Evolutionary conservation across 2,329 filamentous ascomycete species (phyloP).

Genomic region (Sclerotinia subarctica): DNA sequence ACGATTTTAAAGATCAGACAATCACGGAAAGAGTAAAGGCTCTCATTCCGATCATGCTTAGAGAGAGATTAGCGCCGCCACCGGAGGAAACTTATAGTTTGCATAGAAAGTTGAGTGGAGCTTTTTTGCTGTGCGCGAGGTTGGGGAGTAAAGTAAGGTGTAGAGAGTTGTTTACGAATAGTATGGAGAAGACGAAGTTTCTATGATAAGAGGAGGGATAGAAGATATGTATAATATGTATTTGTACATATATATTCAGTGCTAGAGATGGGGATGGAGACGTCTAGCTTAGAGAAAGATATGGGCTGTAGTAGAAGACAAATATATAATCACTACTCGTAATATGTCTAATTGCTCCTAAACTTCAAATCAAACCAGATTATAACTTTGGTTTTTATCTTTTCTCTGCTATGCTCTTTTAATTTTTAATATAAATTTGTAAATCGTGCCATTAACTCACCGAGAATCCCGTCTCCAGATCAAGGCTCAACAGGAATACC

Average conservation of each 20-base stretch:
- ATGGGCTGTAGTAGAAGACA: neutral
- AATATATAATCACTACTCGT: neutral
- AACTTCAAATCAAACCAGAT: no score
- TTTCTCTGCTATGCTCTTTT: no score
- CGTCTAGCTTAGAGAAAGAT: neutral
- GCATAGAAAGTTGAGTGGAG: conserved; percentile 91
- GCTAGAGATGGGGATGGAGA: neutral
- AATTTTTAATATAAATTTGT: neutral
- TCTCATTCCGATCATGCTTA: conserved; percentile 89
- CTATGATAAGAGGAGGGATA: conserved; percentile 2
- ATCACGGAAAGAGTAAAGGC: conserved; percentile 90
- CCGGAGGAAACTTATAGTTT: conserved; percentile 97
- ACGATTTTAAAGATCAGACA: conserved; percentile 91
- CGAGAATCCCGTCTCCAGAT: neutral
- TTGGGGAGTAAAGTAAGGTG: conserved; percentile 81
- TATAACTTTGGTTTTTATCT: no score
- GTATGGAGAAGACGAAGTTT: conserved; percentile 35
- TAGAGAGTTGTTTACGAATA: conserved; percentile 68
- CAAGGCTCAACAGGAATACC: neutral
- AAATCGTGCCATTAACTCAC: neutral
- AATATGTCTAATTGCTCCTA: neutral
- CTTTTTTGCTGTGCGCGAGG: conserved; percentile 86
- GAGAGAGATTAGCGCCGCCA: conserved; percentile 81
- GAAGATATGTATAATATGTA: neutral
- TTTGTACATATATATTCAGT: neutral